Base-by-base conservation (phyloP, 2,329 filamentous ascomycete species). In the Ophiostoma australiae region DNA sequence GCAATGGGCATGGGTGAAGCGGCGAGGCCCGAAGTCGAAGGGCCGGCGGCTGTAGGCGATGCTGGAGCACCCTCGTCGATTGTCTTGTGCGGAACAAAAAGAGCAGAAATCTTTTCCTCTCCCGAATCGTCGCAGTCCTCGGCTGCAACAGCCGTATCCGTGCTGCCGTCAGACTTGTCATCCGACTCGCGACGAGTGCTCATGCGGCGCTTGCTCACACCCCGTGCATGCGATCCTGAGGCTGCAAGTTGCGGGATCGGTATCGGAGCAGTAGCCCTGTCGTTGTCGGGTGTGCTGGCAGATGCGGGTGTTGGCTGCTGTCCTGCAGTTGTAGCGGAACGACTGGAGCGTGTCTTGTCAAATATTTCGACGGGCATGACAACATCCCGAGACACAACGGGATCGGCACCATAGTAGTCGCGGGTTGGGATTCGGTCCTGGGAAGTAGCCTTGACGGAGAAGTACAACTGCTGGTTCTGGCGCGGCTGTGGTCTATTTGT, bases 71-170 rank as follows among this genome's bases (percentile, higher is more conserved):
- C 78, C 69, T 80, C 78, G 68, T 84, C 83, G 58, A 83, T 79
- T 65, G 84, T 85, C 76, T 92, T 89, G 81, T 94, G 92, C 61
- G 92, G 92, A 67, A 93, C 84, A 78, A 95, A 95, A 58, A 93
- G 84, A 33, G 92, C 92, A n/a, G 91, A 93, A 73, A 95, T 93
- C 79, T 94, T 92, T 78, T 95, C 92, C 78, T 91, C 89, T 72
- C 91, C 90, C 17, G 91, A 93, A 71, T 87, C 85, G 58, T 88
- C 85, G 23, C 81, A 83, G 66, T 86, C 84, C 73, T 84, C 82
- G 68, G 78, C 78, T 67, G 77, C 78, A 69, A 81, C 80, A 68
- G 80, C 70, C 44, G 73, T 73, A 15, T 81, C 81, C 68, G 78
- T 79, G 72, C 78, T 80, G n/a, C 71, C 73, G 55, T 74, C 73